Conservation (phyloP, 108 stramenopile species). For the Hondaea fermentalgiana region DNA sequence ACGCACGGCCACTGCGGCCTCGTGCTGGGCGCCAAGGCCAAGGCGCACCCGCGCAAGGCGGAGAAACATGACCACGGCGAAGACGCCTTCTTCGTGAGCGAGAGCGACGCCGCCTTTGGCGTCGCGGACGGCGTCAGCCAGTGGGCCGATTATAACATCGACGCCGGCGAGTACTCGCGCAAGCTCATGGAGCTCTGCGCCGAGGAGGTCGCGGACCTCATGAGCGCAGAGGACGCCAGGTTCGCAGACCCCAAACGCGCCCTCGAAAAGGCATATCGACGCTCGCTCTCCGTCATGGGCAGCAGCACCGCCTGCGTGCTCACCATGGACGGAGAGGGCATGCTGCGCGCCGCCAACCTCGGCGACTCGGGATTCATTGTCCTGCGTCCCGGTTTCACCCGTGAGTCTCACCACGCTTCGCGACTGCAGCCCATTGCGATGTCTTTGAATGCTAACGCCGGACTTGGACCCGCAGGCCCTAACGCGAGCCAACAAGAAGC, state of each 20-base stretch:
- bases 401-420: background rate
- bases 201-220: background rate
- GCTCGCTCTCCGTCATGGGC: background rate
- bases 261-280: background rate
- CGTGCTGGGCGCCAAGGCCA: background rate
- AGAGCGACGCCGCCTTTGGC: background rate
- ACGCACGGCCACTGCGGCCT: background rate
- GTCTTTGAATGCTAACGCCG: background rate
- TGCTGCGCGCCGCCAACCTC: background rate
- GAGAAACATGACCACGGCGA: background rate
- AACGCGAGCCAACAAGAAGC: background rate
- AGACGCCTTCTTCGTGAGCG: background rate
- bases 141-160: background rate
- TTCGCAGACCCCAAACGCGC: background rate
- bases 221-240: background rate
- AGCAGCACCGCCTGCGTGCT: background rate
- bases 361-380: background rate
- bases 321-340: background rate
- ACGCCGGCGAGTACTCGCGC: slow-evolving; percentile 9
- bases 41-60: background rate
- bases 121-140: slow-evolving; percentile 7
- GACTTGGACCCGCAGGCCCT: background rate
- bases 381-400: background rate
- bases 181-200: background rate
- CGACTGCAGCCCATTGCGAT: background rate